Base-by-base conservation (phyloP, 2,329 filamentous ascomycete genomes). In the Aspergillus felis region DNA sequence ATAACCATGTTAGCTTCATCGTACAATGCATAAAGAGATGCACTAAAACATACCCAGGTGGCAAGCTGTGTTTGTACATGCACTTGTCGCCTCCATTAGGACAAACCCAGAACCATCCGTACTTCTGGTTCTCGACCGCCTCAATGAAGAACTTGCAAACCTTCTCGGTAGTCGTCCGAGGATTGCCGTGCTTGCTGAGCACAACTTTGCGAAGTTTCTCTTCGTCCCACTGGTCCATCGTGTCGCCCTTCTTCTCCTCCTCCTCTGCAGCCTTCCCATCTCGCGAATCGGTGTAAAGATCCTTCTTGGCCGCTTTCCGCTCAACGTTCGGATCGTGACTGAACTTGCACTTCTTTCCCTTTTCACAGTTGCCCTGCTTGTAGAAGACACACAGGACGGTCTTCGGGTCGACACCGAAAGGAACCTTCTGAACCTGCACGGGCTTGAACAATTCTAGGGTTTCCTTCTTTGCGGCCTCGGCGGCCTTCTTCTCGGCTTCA, bases 81-180 rank as follows among this genome's bases (percentile, higher is more conserved):
- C 94, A 99, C 77, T 96, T 91, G 73, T 99, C 89, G 62, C 90
- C 93, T 64, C 92, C 92, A 71, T 97, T 97, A 50, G 94, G 94
- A 83, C 94, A 99, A 58, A 87, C 83, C 94, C 94, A 99, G 79
- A 99, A 97, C 94, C 94, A 99, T 61, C 94, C 94, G 70, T 99
- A 99, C 78, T 97, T 99, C 69, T 92, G 90, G 72, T 99, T 94
- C 78, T 99, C 94, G 61, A 99, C 94, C 27, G 94, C 94, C 66
- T 92, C 88, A 73, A 97, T 94, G 74, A 99, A 99, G 81, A 81
- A 96, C 78, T 97, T 99, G 90, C 94, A 99, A 65, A 99, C 94
- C 79, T 97, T 99, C 73, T 99, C 94, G 50, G 94, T 99, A 4
- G 90, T 90, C 24, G 92, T 96, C 73, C 88, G 87, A 59, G 96